Percentiles rank a stretch among this genome's conserved stretches.
These are phyloP conservation scores for Saprolegnia diclina DNA, from an alignment of 352 stramenopile genomes.

Conservation along the genomic window DNA sequence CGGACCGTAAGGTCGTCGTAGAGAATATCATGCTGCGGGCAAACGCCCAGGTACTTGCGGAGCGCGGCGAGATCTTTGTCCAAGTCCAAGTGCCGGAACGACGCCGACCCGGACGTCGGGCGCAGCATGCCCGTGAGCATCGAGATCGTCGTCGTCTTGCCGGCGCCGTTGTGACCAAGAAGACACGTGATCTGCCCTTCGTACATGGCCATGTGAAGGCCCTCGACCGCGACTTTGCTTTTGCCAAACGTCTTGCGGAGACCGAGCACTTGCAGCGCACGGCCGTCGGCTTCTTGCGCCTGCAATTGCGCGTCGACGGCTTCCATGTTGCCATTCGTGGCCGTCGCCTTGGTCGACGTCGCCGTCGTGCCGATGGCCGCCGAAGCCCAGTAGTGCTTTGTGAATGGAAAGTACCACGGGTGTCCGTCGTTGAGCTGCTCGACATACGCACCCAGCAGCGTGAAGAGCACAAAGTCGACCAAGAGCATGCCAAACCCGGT, in stretches of 20 bases:
- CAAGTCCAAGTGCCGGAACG: constrained; percentile 7
- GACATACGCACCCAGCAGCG: constrained; percentile 62
- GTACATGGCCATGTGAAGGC: constrained; percentile 77
- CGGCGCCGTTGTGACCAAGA: constrained; percentile 30
- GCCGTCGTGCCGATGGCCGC: not conserved
- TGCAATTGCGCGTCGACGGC: constrained; percentile 28
- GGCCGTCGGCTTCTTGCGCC: constrained; percentile 45
- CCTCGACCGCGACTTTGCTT: constrained; percentile 86
- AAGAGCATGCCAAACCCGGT: constrained; percentile 74
- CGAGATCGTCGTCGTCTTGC: constrained; percentile 32
- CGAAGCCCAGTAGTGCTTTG: constrained; percentile 63
- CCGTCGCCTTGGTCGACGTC: not conserved
- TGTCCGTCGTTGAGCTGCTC: constrained; percentile 30
- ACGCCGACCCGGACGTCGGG: constrained; percentile 13
- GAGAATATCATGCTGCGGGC: constrained; percentile 81
- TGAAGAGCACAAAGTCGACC: constrained; percentile 85
- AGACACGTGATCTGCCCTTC: constrained; percentile 31
- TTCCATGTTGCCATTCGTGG: constrained; percentile 29
- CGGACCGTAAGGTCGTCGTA: constrained; percentile 69
- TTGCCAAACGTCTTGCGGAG: constrained; percentile 73
- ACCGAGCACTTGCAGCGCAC: constrained; percentile 49
- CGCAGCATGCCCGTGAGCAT: constrained; percentile 30
- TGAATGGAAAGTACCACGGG: constrained; percentile 85
- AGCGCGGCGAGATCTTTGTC: constrained; percentile 51
- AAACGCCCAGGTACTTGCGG: constrained; percentile 62